These are phyloP conservation scores for Pythium vanterpoolii DNA, from an alignment of 352 stramenopile genomes.

Conservation along the genomic window DNA sequence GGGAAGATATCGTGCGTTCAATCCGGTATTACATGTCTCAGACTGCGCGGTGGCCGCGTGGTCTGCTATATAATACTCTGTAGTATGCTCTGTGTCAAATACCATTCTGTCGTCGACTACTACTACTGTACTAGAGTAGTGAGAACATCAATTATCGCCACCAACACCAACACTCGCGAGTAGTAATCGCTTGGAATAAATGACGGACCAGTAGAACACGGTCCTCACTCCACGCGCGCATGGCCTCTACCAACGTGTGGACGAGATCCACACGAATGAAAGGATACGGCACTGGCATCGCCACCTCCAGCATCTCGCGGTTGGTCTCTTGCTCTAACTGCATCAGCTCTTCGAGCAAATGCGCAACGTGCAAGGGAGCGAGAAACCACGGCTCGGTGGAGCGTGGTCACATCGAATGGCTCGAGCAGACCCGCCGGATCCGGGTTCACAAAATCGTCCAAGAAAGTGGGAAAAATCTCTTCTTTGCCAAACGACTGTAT, in stretches of 20 bases:
- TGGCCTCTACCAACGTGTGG: neutral
- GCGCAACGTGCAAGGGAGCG: neutral
- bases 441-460: neutral
- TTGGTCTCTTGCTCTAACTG: neutral
- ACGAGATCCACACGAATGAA: neutral
- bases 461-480: neutral
- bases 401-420: neutral
- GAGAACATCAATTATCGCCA: no score
- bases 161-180: no score
- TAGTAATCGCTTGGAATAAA: no score
- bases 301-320: neutral
- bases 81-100: no score
- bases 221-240: neutral
- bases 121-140: no score
- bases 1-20: no score
- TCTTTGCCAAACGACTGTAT: neutral
- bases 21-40: no score
- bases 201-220: no score
- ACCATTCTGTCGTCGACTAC: no score
- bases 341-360: neutral
- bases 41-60: no score
- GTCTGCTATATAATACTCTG: no score
- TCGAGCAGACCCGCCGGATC: neutral
- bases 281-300: neutral
- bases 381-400: neutral